Evolutionary conservation across 78 protist species (phyloP).

Genomic region (Dictyostelium citrinum): DNA sequence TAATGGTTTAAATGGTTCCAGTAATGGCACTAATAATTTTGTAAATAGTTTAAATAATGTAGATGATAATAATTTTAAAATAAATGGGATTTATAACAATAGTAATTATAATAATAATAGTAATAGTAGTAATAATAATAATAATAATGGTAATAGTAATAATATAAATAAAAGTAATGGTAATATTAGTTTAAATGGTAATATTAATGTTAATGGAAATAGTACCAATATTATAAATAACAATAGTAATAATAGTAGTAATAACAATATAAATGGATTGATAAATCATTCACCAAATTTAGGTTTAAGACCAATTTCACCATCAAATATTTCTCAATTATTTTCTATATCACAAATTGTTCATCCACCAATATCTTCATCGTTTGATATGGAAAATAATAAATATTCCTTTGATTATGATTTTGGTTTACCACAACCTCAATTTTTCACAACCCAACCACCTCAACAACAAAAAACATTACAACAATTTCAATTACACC

Average conservation of each 20-base stretch:
- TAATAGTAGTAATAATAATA: not conserved
- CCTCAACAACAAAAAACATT: slow-evolving; percentile 19
- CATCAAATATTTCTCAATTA: slow-evolving; percentile 46
- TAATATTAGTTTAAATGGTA: not conserved
- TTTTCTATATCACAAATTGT: slow-evolving; percentile 33
- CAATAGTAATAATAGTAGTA: not conserved
- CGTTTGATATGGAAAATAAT: slow-evolving; percentile 35
- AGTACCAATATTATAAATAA: not conserved
- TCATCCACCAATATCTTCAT: not conserved
- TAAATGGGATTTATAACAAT: not conserved
- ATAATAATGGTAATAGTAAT: not conserved
- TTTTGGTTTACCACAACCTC: slow-evolving; percentile 23
- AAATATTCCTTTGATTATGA: slow-evolving; percentile 10
- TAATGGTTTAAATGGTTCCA: slow-evolving; percentile 20
- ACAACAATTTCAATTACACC: not conserved
- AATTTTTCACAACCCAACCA: slow-evolving; percentile 4
- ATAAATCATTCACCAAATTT: slow-evolving; percentile 13
- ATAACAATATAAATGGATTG: not conserved
- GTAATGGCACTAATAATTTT: not conserved
- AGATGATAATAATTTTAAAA: not conserved
- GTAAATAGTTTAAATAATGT: not conserved
- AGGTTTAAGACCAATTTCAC: slow-evolving; percentile 56
- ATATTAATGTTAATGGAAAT: not conserved
- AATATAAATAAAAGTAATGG: not conserved
- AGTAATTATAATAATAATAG: not conserved